Evolutionary conservation across 345 rosid species (phyloP), one percentile per base, ranked within the genome.

Genomic region (Lagerstroemia speciosa): DNA sequence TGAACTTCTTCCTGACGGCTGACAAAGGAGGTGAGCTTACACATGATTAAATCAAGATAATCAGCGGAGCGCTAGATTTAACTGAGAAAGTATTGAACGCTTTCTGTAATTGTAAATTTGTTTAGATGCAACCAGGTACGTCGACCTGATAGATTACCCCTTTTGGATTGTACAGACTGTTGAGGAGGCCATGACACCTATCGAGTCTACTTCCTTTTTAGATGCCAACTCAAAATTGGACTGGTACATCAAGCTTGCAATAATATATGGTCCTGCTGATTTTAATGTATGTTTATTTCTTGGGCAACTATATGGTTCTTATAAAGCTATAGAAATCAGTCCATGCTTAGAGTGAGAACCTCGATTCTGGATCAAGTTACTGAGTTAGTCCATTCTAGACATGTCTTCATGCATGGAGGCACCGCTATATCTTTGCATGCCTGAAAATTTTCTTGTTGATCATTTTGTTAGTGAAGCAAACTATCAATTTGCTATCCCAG

Each of bases 171-270:
- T n/a, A n/a, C n/a, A n/a, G 98, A 94, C 99, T 62, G 99, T 98
- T 55, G 93, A 91, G 69, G 99, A 94, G 82, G 99, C 99, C 52
- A 94, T 94, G 99, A 94, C 99, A 37, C 99, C 99, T 45, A 94
- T 94, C 74, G 99, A 91, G 68, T 94, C 99, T 41, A 94, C 96
- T 62, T 94, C 91, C 76, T 94, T 98, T 53, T 80, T 94, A 73
- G 96, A 94, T 79, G 99, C 91, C 67, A 89, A 91, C 80, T 87
- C 99, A 69, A 94, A 94, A 83, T 76, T 94, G 81, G 99, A 94
- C 74, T 94, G n/a, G 99, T 94, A 74, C 81, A 75, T 76, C 41
- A 65, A 70, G 33, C 32, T 70, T 16, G 5, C 27, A 58, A 27
- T 27, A 16, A 27, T 30, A 14, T 27, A 58, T 30, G 11, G 12